phyloP scores from a whole-genome alignment of 2,329 filamentous ascomycete species.

The Westerdykella aurantiaca region DNA sequence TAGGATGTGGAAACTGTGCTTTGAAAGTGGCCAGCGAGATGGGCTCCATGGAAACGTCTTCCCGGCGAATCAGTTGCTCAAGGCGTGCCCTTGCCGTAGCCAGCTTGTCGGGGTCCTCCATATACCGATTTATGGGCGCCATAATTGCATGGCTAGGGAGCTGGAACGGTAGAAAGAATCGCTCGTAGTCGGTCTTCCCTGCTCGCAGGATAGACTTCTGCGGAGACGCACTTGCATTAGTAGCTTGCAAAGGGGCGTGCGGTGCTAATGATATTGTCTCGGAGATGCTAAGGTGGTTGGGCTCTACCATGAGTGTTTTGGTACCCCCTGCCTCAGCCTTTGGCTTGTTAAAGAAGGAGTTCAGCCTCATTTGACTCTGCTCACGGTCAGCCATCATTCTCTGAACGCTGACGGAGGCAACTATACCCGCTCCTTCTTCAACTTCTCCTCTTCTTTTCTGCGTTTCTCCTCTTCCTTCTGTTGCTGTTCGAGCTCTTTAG shows the following conservation, averaged over 20 bases:
- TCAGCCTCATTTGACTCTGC: slow-evolving; percentile 39
- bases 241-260: slow-evolving; percentile 12
- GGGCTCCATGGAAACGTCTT: slow-evolving; percentile 11
- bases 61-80: slow-evolving; percentile 17
- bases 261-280: slow-evolving; percentile 24
- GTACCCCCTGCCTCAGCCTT: slow-evolving; percentile 28
- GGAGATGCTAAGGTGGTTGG: slow-evolving; percentile 27
- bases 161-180: slow-evolving; percentile 75
- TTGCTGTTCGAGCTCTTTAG: slow-evolving; percentile 38
- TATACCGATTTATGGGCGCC: slow-evolving; percentile 48
- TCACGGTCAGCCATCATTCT: slow-evolving; percentile 14
- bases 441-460: slow-evolving; percentile 36
- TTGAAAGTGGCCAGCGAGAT: slow-evolving; percentile 15
- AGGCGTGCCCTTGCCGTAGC: slow-evolving; percentile 24
- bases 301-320: slow-evolving; percentile 26
- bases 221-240: slow-evolving; percentile 30
- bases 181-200: slow-evolving; percentile 44
- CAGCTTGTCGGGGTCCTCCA: slow-evolving; percentile 24
- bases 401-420: background rate
- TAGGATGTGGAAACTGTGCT: slow-evolving; percentile 11
- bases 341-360: slow-evolving; percentile 43
- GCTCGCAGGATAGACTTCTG: slow-evolving; percentile 30
- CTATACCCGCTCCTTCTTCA: slow-evolving; percentile 38
- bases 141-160: slow-evolving; percentile 67
- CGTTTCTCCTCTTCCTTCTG: slow-evolving; percentile 46